phyloP scores from a whole-genome alignment of 192 early-diverging fungal genomes.

The Coemansia reversa region DNA sequence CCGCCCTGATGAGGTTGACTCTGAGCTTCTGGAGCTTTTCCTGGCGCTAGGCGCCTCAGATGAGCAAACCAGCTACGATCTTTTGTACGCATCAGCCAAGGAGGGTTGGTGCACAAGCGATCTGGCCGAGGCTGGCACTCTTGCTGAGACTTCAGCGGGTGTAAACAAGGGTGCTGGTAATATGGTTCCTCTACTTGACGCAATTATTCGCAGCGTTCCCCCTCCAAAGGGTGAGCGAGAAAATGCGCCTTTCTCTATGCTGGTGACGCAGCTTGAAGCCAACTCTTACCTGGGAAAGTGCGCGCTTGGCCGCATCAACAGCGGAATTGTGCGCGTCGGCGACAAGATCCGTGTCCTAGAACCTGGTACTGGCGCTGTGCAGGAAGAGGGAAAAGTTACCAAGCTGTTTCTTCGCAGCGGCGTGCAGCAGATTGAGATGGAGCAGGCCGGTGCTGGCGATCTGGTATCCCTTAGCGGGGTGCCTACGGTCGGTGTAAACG shows the following conservation, averaged over 20 bases:
- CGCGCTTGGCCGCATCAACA: constrained; percentile 72
- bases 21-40: constrained; percentile 78
- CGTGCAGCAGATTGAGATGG: constrained; percentile 68
- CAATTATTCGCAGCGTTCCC: constrained; percentile 69
- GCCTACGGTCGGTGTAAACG: constrained; percentile 73
- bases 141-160: constrained; percentile 5
- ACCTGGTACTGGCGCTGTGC: constrained; percentile 62
- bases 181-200: constrained; percentile 71
- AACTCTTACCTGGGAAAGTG: constrained; percentile 83
- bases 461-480: constrained; percentile 78
- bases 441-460: constrained; percentile 78
- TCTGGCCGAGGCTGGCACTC: constrained; percentile 38
- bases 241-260: constrained; percentile 70
- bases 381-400: constrained; percentile 67
- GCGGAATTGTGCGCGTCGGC: constrained; percentile 67
- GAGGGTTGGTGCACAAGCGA: constrained; percentile 75
- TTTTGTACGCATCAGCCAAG: constrained; percentile 77
- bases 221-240: constrained; percentile 63
- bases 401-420: constrained; percentile 76
- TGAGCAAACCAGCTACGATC: constrained; percentile 76
- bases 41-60: constrained; percentile 74
- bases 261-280: constrained; percentile 83
- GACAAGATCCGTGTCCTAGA: constrained; percentile 74
- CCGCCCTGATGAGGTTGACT: constrained; percentile 75
- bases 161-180: constrained; percentile 34